Evolutionary conservation across 768 basidiomycete species (phyloP).

Genomic region (Rhizopogon vulgaris): DNA sequence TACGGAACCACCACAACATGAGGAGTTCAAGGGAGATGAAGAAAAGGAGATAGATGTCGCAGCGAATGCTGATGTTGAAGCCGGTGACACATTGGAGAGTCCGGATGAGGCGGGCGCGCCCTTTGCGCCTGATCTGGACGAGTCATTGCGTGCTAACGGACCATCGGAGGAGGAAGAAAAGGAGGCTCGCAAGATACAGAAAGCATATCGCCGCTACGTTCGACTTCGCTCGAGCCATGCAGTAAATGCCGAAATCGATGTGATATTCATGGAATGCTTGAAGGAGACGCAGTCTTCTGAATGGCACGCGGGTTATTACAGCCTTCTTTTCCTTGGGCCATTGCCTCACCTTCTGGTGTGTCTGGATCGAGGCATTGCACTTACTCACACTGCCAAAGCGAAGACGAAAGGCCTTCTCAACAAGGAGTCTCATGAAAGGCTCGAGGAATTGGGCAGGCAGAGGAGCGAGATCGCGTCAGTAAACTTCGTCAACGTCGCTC

Average conservation of each 20-base stretch:
- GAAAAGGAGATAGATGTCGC: constrained; percentile 9
- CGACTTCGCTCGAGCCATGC: constrained; percentile 8
- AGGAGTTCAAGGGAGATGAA: constrained; percentile 1
- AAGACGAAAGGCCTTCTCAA: constrained; percentile 24
- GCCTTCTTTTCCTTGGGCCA: constrained; percentile 28
- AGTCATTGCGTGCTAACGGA: constrained; percentile 13
- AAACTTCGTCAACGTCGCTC: background rate
- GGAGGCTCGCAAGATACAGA: constrained; percentile 20
- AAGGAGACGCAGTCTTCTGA: constrained; percentile 17
- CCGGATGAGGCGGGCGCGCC: constrained; percentile 4
- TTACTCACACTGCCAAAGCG: constrained; percentile 23
- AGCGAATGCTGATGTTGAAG: background rate
- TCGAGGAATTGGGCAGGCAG: constrained; percentile 27
- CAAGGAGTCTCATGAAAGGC: constrained; percentile 24
- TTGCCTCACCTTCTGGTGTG: constrained; percentile 37
- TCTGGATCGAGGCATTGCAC: constrained; percentile 27
- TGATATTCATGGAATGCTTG: constrained; percentile 24
- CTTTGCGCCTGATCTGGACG: constrained; percentile 5
- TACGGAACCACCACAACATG: background rate
- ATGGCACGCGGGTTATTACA: constrained; percentile 29
- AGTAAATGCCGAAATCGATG: constrained; percentile 14
- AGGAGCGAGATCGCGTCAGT: constrained; percentile 30
- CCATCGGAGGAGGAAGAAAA: constrained; percentile 21
- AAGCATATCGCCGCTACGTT: constrained; percentile 8
- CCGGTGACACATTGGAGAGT: background rate